Conservation (phyloP, 2,329 filamentous ascomycete species). For the Penicillium sp. region DNA sequence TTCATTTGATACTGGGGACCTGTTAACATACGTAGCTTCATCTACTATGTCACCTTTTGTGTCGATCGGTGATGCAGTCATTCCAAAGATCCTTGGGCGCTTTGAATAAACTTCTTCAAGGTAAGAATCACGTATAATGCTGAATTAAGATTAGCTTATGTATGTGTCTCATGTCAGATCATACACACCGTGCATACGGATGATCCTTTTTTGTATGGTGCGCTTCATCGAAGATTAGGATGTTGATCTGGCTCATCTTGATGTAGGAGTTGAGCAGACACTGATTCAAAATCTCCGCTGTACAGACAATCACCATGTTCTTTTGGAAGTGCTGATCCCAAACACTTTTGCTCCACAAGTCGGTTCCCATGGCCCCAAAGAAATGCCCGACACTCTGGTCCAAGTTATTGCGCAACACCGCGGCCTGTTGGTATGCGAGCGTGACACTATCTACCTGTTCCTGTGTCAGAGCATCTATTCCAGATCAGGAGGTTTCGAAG, state of each 20-base stretch:
- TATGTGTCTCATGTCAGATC: too few relatives aligned
- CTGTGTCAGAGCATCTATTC: too few relatives aligned
- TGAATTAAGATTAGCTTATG: conserved; percentile 21
- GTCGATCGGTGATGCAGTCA: conserved; percentile 94
- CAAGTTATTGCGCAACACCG: conserved; percentile 71
- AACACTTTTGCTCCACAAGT: conserved; percentile 54
- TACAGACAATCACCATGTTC: conserved; percentile 83
- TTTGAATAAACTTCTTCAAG: conserved; percentile 40
- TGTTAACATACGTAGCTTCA: conserved; percentile 49
- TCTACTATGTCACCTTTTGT: conserved; percentile 62
- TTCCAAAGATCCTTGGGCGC: conserved; percentile 76
- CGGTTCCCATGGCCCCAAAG: conserved; percentile 59
- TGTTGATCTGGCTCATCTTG: conserved; percentile 70
- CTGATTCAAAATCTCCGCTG: conserved; percentile 73
- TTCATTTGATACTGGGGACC: too few relatives aligned
- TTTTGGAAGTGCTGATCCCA: conserved; percentile 53
- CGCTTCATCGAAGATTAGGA: conserved; percentile 90
- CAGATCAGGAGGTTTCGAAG: too few relatives aligned
- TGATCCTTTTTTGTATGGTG: conserved; percentile 95
- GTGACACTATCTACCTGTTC: conserved; percentile 82
- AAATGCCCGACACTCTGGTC: conserved; percentile 65
- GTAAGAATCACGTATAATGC: conserved; percentile 83
- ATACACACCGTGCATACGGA: conserved; percentile 61
- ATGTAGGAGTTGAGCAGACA: conserved; percentile 73
- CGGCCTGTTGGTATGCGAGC: conserved; percentile 79